Base-by-base conservation (phyloP, 192 early-diverging fungal species). In the Coemansia sp. region DNA sequence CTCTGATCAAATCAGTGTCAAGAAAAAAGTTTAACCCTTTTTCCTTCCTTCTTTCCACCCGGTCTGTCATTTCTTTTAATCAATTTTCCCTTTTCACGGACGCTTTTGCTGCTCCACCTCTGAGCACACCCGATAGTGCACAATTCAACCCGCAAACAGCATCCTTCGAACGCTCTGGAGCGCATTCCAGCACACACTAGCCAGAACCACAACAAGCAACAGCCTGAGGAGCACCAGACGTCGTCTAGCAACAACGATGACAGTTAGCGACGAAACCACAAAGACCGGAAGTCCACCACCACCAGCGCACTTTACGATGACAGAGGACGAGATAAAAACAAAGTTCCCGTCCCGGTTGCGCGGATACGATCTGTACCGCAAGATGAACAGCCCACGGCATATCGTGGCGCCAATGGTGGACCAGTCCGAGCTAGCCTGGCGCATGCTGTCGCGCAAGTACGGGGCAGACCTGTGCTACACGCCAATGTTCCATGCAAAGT, bases 351-450 rank as follows among this genome's bases (percentile, higher is more conserved):
- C 58, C 44, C 93, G 94, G 52, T 78, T 89, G 27, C 61, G 75
- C 42, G 92, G 91, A 6, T 97, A 84, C 70, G 93, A 94, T 15
- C 89, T 96, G 65, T 96, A 83, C 74, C 67, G 66, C 44, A 76
- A 85, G 45, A 82, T 98, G 22, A 75, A 83, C 31, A 87, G 84
- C 34, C 92, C 94, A 14, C 85, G 86, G 58, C 77, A 86, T 67
- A 82, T 98, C 31, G 88, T 97, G 2, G 96, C 92, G 0, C 96
- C 96, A 2, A 98, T 98, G 97, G 97, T 98, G 10, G 95, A 96
- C 66, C 93, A 97, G 72, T 94, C 92, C 0, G 97, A 99, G 59
- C 83, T 93, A 31, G 91, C 97, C 2, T 99, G 96, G 96, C 83
- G 97, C 34, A 84, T 96, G 8, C 87, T 99, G 30, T 91, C 89